phyloP scores from a whole-genome alignment of 768 basidiomycete genomes.

The Rossbeevera mucosa region DNA sequence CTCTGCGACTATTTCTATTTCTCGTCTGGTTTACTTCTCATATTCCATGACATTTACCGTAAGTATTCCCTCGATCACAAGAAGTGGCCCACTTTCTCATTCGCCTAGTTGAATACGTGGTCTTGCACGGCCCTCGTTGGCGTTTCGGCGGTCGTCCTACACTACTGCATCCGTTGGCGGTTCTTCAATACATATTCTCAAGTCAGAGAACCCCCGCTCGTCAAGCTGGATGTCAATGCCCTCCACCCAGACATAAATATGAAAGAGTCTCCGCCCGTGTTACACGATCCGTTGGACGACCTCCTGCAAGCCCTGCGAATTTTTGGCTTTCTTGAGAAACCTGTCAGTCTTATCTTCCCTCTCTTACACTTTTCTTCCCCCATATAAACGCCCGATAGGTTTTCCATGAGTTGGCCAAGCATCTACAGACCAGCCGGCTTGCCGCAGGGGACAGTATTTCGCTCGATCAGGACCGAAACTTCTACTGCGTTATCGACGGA shows the following conservation, averaged over 20 bases:
- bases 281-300: slow-evolving; percentile 96
- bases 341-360: slow-evolving; percentile 46
- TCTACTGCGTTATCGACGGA: slow-evolving; percentile 99
- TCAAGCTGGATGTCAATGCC: slow-evolving; percentile 79
- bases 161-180: slow-evolving; percentile 82
- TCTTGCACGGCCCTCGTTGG: slow-evolving; percentile 77
- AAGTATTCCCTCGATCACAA: slow-evolving; percentile 19
- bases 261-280: slow-evolving; percentile 63
- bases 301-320: slow-evolving; percentile 95
- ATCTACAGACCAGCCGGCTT: slow-evolving; percentile 91
- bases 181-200: slow-evolving; percentile 73
- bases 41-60: slow-evolving; percentile 90
- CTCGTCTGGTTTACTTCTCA: slow-evolving; percentile 76
- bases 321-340: slow-evolving; percentile 96
- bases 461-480: slow-evolving; percentile 87
- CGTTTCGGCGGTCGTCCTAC: slow-evolving; percentile 59
- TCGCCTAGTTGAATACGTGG: slow-evolving; percentile 78
- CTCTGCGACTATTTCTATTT: slow-evolving; percentile 80
- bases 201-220: slow-evolving; percentile 75
- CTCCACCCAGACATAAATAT: slow-evolving; percentile 90
- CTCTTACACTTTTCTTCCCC: background rate
- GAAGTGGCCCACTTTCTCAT: background rate
- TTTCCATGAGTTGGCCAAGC: slow-evolving; percentile 95
- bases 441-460: slow-evolving; percentile 94
- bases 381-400: slow-evolving; percentile 45